A percentile compares a stretch with the other conserved stretches of the same genome.
Evolutionary conservation across 257 asterid species (phyloP).

Genomic region (Solanum dulcamara): DNA sequence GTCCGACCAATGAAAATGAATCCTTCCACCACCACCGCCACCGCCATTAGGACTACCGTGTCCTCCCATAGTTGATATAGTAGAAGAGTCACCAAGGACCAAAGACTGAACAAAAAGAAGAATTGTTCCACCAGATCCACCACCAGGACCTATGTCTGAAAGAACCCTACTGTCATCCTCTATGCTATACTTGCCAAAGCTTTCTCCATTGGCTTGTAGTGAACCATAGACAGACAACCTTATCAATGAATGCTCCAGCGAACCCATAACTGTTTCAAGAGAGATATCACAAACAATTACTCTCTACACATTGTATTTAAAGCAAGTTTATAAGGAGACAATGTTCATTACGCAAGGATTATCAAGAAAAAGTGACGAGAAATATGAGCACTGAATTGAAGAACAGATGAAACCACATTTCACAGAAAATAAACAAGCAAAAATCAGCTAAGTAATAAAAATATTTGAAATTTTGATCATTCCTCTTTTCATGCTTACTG

Average conservation of each 20-base stretch:
- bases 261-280: constrained; percentile 69
- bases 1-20: constrained; percentile 89
- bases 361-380: background rate
- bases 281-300: background rate
- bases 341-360: background rate
- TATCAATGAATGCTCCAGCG: constrained; percentile 59
- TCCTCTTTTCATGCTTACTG: background rate
- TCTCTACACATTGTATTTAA: background rate
- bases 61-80: constrained; percentile 68
- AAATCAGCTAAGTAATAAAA: background rate
- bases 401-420: background rate
- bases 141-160: constrained; percentile 60
- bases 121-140: constrained; percentile 93
- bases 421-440: background rate
- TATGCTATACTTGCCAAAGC: constrained; percentile 33
- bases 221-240: constrained; percentile 57
- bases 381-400: background rate
- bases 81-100: constrained; percentile 35
- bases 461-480: background rate
- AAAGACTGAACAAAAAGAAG: constrained; percentile 64
- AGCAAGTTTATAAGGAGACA: background rate
- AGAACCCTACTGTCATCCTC: constrained; percentile 20
- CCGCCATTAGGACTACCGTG: constrained; percentile 76
- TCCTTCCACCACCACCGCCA: constrained; percentile 93
- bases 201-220: constrained; percentile 69